Evolutionary conservation across 176 grass and related monocot species (phyloP).

Genomic region (Juncus effusus): DNA sequence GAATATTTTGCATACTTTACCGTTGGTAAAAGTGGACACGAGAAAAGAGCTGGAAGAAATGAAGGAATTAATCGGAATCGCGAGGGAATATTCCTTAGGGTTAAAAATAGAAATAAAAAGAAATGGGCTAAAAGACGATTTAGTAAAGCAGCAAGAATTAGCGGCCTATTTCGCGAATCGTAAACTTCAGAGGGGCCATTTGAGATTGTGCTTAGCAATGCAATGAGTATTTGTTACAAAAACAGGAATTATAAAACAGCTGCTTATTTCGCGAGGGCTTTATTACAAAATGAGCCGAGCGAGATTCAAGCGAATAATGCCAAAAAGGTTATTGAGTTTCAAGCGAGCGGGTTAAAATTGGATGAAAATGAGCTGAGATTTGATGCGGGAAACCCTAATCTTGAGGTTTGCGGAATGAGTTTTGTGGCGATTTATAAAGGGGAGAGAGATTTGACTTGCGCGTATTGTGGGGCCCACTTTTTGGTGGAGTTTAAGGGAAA

Average conservation of each 20-base stretch:
- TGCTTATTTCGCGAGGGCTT: constrained; percentile 63
- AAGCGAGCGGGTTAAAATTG: constrained; percentile 40
- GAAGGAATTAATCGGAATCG: constrained; percentile 82
- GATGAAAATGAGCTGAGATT: constrained; percentile 56
- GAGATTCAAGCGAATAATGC: constrained; percentile 68
- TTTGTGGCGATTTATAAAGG: constrained; percentile 74
- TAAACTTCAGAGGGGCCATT: constrained; percentile 68
- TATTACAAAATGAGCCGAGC: constrained; percentile 62
- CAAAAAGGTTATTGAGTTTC: constrained; percentile 40
- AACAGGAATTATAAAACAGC: constrained; percentile 56
- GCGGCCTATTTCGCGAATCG: constrained; percentile 69
- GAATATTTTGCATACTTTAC: constrained; percentile 60
- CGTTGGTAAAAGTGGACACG: constrained; percentile 66
- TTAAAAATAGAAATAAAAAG: constrained; percentile 79
- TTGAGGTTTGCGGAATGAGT: constrained; percentile 65
- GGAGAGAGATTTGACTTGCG: constrained; percentile 68
- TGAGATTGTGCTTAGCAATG: constrained; percentile 46
- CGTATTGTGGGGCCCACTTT: constrained; percentile 59
- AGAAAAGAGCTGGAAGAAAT: constrained; percentile 81
- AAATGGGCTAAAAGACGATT: constrained; percentile 53
- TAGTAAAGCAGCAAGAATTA: constrained; percentile 47
- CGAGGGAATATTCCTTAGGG: constrained; percentile 68
- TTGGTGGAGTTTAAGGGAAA: constrained; percentile 47
- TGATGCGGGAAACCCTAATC: constrained; percentile 64
- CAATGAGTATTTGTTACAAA: constrained; percentile 72